Conservation (phyloP, 2,329 filamentous ascomycete species). For the Orbilia blumenaviensis region DNA sequence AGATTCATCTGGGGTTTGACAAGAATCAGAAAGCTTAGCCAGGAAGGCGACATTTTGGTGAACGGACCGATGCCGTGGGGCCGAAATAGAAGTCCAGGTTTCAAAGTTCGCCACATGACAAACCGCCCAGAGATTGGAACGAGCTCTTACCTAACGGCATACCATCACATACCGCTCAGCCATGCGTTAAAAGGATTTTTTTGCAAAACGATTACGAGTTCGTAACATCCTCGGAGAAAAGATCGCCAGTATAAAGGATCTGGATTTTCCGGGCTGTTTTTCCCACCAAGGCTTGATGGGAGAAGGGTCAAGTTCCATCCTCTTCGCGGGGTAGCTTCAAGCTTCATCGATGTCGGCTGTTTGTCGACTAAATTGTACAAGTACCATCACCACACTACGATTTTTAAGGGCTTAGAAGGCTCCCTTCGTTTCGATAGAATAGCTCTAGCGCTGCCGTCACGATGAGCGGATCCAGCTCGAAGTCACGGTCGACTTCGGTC, state of each 20-base stretch:
- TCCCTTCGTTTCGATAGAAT: neutral
- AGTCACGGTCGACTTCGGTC: slow-evolving; percentile 33
- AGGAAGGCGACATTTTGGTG: neutral
- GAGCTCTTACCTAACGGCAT: slow-evolving; percentile 14
- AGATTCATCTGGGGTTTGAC: slow-evolving; percentile 3
- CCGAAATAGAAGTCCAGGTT: slow-evolving; percentile 6
- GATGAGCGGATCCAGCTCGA: slow-evolving; percentile 37
- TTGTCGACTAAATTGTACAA: neutral
- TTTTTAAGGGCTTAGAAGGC: neutral
- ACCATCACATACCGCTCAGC: slow-evolving; percentile 15
- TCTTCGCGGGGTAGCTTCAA: slow-evolving; percentile 21
- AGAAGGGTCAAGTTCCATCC: slow-evolving; percentile 9
- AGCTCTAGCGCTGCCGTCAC: neutral
- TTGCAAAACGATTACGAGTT: slow-evolving; percentile 3
- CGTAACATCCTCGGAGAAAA: slow-evolving; percentile 5
- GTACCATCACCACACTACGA: neutral
- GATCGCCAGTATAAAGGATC: neutral
- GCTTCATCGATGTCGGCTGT: slow-evolving; percentile 11
- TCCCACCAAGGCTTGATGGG: neutral
- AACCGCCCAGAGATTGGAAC: neutral
- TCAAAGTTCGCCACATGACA: slow-evolving; percentile 20
- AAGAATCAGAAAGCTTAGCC: slow-evolving; percentile 12
- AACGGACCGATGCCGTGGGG: slow-evolving; percentile 12
- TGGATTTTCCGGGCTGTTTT: neutral
- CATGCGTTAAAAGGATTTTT: slow-evolving; percentile 1